These are phyloP conservation scores for Tylopilus plumbeoviolaceoides DNA, from an alignment of 768 basidiomycete genomes.

Conservation along the genomic window DNA sequence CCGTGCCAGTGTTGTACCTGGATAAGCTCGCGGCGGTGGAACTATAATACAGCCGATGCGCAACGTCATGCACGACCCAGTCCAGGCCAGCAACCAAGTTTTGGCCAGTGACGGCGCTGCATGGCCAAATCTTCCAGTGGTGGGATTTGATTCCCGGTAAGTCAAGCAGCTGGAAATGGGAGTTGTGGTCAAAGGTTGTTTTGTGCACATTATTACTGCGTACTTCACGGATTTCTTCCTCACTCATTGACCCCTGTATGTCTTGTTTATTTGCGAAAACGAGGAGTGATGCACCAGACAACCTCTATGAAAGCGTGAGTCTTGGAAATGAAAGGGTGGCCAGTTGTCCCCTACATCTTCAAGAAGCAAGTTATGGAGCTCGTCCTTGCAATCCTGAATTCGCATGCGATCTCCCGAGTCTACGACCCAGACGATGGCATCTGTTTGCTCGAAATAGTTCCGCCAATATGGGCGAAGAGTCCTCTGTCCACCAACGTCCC, in stretches of 20 bases:
- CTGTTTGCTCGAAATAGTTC: constrained; percentile 98
- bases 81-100: constrained; percentile 83
- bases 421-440: constrained; percentile 98
- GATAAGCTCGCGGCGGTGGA: constrained; percentile 29
- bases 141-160: constrained; percentile 81
- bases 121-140: constrained; percentile 85
- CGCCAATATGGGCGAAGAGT: constrained; percentile 97
- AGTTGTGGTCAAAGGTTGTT: constrained; percentile 6
- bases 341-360: constrained; percentile 72
- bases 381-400: constrained; percentile 84
- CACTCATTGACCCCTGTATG: constrained; percentile 79
- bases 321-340: constrained; percentile 5
- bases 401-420: constrained; percentile 91
- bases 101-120: constrained; percentile 87
- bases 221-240: constrained; percentile 79
- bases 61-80: constrained; percentile 90
- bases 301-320: constrained; percentile 50
- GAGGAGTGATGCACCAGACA: constrained; percentile 93
- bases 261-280: constrained; percentile 99
- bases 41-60: constrained; percentile 81
- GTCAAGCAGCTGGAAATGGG: constrained; percentile 61
- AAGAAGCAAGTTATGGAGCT: constrained; percentile 78
- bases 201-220: constrained; percentile 26
- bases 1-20: neutral
- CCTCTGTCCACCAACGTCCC: constrained; percentile 98